Conservation (phyloP, 2,329 filamentous ascomycete species). For the Xylaria sp. region DNA sequence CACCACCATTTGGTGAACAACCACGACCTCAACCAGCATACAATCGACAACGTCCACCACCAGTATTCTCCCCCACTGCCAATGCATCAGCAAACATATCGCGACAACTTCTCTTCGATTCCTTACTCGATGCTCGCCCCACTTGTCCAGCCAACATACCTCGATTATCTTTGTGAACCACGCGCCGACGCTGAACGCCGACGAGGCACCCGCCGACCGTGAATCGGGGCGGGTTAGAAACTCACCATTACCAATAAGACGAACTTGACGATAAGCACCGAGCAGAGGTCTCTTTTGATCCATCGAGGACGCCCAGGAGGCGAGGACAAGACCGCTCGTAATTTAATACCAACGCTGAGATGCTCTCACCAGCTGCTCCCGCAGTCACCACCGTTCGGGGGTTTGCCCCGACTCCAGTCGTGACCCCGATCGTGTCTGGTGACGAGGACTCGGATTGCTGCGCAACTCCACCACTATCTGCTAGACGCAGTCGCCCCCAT, state of each 20-base stretch:
- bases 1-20: conserved; percentile 41
- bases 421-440: conserved; percentile 64
- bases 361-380: conserved; percentile 61
- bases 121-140: conserved; percentile 70
- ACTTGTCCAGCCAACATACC: conserved; percentile 61
- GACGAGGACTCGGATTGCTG: conserved; percentile 68
- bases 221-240: conserved; percentile 52
- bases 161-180: conserved; percentile 62
- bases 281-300: conserved; percentile 13
- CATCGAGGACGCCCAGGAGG: conserved; percentile 1
- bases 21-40: conserved; percentile 27
- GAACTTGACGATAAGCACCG: conserved; percentile 3
- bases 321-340: conserved; percentile 17
- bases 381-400: conserved; percentile 68
- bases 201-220: conserved; percentile 62
- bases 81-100: conserved; percentile 68
- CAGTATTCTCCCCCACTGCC: conserved; percentile 46
- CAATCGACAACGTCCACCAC: conserved; percentile 26
- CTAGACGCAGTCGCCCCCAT: conserved; percentile 54
- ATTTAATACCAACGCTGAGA: conserved; percentile 44
- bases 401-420: conserved; percentile 64
- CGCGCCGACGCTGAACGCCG: conserved; percentile 70
- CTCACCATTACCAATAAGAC: background rate
- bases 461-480: conserved; percentile 54
- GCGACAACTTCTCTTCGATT: conserved; percentile 56